These are phyloP conservation scores for Pythium aquatile DNA, from an alignment of 352 stramenopile genomes.

Conservation along the genomic window DNA sequence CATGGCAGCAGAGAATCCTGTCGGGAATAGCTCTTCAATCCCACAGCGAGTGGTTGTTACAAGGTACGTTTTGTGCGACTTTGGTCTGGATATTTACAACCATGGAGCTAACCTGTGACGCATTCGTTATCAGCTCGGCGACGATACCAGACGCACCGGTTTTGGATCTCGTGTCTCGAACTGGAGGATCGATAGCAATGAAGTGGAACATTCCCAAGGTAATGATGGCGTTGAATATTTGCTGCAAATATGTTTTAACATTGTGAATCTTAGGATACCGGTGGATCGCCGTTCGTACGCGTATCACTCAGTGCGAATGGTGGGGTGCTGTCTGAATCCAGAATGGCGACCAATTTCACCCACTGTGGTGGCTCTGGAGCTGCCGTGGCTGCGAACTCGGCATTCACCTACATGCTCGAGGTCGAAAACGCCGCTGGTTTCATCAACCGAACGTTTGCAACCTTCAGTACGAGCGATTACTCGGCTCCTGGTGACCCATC, in stretches of 20 bases:
- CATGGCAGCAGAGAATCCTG: constrained; percentile 33
- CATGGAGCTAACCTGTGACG: no score
- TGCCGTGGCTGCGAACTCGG: constrained; percentile 16
- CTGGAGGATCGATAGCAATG: constrained; percentile 38
- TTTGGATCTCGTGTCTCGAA: constrained; percentile 22
- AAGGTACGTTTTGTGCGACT: constrained; percentile 22
- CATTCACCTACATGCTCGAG: constrained; percentile 44
- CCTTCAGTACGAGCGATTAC: constrained; percentile 29
- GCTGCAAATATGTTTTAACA: background rate
- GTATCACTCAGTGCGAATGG: constrained; percentile 38
- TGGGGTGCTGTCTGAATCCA: constrained; percentile 27
- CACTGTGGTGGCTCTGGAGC: constrained; percentile 30
- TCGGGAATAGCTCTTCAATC: constrained; percentile 35
- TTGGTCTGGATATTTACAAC: background rate
- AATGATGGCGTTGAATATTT: constrained; percentile 1
- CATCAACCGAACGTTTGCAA: constrained; percentile 21
- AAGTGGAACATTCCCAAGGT: constrained; percentile 39
- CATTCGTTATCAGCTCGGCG: constrained; percentile 17
- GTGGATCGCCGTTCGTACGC: constrained; percentile 36
- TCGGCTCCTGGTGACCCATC: constrained; percentile 16
- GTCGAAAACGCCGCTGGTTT: constrained; percentile 43
- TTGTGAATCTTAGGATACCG: constrained; percentile 33
- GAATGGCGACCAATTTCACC: constrained; percentile 26
- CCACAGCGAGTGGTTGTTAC: constrained; percentile 14
- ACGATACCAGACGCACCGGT: constrained; percentile 28